Conservation (phyloP, 306 rosid species). For the Prunus mume region DNA sequence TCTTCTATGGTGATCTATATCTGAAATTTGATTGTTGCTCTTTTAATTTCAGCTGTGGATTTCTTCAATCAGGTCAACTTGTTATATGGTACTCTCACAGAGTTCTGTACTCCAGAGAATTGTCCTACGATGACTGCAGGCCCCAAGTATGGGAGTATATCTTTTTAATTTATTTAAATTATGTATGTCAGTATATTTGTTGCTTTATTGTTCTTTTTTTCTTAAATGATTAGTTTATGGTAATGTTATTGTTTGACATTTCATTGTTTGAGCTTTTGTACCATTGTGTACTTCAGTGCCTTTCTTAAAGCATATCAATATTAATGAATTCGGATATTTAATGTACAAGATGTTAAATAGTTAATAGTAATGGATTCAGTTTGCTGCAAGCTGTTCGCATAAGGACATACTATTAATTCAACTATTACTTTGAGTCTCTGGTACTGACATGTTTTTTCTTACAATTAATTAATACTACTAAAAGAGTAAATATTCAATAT, state of each 20-base stretch:
- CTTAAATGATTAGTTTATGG: constrained; percentile 9
- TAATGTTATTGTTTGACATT: constrained; percentile 12
- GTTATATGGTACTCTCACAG: constrained; percentile 97
- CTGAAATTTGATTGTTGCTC: constrained; percentile 31
- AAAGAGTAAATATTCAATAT: neutral
- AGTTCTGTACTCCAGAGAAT: constrained; percentile 91
- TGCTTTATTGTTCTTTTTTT: constrained; percentile 14
- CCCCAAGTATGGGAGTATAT: constrained; percentile 73
- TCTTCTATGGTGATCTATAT: constrained; percentile 7
- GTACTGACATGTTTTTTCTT: neutral
- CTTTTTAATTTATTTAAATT: neutral
- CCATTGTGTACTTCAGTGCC: neutral
- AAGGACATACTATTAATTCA: neutral
- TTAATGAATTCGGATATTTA: too few relatives aligned
- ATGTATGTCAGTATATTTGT: neutral
- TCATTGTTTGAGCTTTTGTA: constrained; percentile 16
- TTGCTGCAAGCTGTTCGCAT: neutral
- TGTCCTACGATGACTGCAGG: constrained; percentile 99
- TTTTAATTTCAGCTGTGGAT: constrained; percentile 85
- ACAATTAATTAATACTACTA: neutral
- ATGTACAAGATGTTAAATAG: neutral
- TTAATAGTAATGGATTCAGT: neutral
- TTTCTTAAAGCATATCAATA: neutral
- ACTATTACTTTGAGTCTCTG: neutral
- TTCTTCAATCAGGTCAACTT: constrained; percentile 99